Conservation (phyloP, 1,284 basidiomycete species). For the Leccinum solheimii region DNA sequence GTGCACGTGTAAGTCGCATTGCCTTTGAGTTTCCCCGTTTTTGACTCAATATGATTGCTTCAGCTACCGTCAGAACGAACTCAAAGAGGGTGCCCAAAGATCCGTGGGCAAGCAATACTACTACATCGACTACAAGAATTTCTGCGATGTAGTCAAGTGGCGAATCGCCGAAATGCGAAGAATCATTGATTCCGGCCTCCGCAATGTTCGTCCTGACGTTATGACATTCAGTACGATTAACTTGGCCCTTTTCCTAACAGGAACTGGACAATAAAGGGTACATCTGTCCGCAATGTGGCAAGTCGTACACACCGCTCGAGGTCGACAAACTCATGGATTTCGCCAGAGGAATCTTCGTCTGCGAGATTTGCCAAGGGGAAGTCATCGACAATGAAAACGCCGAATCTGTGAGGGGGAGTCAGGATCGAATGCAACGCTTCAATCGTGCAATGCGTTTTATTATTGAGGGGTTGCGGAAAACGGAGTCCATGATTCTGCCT, state of each 20-base stretch:
- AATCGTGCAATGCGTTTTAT: slow-evolving; percentile 90
- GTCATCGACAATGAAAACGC: slow-evolving; percentile 91
- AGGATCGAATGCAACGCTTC: slow-evolving; percentile 95
- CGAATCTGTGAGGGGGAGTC: slow-evolving; percentile 78
- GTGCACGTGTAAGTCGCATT: slow-evolving; percentile 71
- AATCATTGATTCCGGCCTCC: slow-evolving; percentile 83
- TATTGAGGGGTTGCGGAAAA: slow-evolving; percentile 82
- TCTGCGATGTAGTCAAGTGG: slow-evolving; percentile 98
- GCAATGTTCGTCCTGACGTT: slow-evolving; percentile 58
- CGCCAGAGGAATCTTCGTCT: slow-evolving; percentile 59
- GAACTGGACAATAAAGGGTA: slow-evolving; percentile 96
- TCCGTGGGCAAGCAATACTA: slow-evolving; percentile 88
- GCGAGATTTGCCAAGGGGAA: slow-evolving; percentile 79
- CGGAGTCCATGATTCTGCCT: slow-evolving; percentile 85
- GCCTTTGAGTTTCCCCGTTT: slow-evolving; percentile 1
- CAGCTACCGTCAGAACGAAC: slow-evolving; percentile 74
- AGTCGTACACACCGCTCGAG: slow-evolving; percentile 85
- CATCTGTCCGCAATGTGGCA: slow-evolving; percentile 88
- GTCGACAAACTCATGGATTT: slow-evolving; percentile 82
- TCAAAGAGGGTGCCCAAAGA: slow-evolving; percentile 79
- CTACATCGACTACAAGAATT: slow-evolving; percentile 94
- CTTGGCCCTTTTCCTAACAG: slow-evolving; percentile 41
- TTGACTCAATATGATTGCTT: slow-evolving; percentile 4
- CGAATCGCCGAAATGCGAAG: slow-evolving; percentile 92
- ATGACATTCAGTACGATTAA: neutral